Evolutionary conservation across 208 protist species (phyloP).

Genomic region (Trypanosoma congolense): DNA sequence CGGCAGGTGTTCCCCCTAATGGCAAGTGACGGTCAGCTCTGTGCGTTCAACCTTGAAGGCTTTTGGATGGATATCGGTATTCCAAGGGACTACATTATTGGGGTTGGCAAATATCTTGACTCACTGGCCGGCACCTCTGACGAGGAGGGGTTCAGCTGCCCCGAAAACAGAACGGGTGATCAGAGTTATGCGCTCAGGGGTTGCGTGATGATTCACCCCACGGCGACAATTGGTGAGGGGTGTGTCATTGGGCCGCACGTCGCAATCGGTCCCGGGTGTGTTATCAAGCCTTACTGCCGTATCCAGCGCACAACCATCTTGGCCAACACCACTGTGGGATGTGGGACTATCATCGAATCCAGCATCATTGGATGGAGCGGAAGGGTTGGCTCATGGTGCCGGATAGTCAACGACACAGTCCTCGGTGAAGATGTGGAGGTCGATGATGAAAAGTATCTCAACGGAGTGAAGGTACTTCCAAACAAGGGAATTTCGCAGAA

Average conservation of each 20-base stretch:
- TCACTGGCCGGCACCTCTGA: slow-evolving; percentile 35
- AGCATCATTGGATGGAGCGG: slow-evolving; percentile 97
- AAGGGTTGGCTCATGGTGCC: slow-evolving; percentile 86
- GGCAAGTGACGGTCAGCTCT: slow-evolving; percentile 91
- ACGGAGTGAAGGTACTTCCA: slow-evolving; percentile 91
- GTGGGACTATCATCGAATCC: slow-evolving; percentile 71
- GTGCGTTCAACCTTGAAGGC: slow-evolving; percentile 91
- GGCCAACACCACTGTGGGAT: slow-evolving; percentile 72
- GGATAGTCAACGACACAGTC: slow-evolving; percentile 93
- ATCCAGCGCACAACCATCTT: slow-evolving; percentile 87
- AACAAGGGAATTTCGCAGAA: slow-evolving; percentile 91
- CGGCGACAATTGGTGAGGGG: slow-evolving; percentile 88
- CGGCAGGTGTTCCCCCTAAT: slow-evolving; percentile 95
- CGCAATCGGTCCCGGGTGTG: slow-evolving; percentile 91
- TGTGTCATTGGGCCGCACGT: slow-evolving; percentile 95
- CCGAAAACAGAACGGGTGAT: slow-evolving; percentile 21
- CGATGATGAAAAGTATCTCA: slow-evolving; percentile 87
- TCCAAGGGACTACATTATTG: slow-evolving; percentile 92
- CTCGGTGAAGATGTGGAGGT: slow-evolving; percentile 94
- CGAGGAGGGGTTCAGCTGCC: slow-evolving; percentile 29
- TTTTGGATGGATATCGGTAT: slow-evolving; percentile 99
- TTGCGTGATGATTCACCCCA: slow-evolving; percentile 81
- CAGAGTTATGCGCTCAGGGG: slow-evolving; percentile 62
- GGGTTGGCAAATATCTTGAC: slow-evolving; percentile 84
- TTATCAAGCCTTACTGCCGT: slow-evolving; percentile 87